Percentiles rank a stretch among this genome's conserved stretches.
phyloP scores from a whole-genome alignment of 1,139 yeast species.

The Wickerhamomyces sp. region DNA sequence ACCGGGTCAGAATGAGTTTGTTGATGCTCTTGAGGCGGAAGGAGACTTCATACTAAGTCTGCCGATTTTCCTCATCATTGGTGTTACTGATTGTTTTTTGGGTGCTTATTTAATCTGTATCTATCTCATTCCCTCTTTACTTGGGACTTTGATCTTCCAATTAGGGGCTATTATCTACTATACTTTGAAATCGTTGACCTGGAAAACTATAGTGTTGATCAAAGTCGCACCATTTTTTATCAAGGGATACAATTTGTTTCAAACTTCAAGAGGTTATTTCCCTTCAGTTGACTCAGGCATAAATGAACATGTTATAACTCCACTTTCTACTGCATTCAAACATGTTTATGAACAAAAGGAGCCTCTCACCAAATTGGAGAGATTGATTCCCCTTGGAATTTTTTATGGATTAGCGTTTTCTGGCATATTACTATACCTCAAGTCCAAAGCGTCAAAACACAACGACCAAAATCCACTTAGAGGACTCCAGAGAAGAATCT shows the following conservation, averaged over 20 bases:
- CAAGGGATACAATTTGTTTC: background rate
- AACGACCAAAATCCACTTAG: constrained; percentile 37
- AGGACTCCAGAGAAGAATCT: constrained; percentile 46
- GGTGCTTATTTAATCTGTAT: constrained; percentile 40
- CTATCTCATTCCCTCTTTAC: constrained; percentile 50
- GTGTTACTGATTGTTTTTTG: constrained; percentile 38
- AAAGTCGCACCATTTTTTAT: background rate
- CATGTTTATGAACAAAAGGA: constrained; percentile 23
- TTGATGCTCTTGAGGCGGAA: constrained; percentile 6
- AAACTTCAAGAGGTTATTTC: background rate
- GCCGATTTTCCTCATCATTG: constrained; percentile 20
- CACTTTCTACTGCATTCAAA: constrained; percentile 20
- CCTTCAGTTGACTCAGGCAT: constrained; percentile 2
- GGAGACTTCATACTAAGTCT: constrained; percentile 14
- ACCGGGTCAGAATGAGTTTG: background rate
- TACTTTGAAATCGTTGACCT: background rate
- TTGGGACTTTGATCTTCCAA: constrained; percentile 33
- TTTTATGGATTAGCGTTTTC: constrained; percentile 37
- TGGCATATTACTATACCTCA: constrained; percentile 34
- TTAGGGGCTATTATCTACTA: background rate
- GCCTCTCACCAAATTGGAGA: constrained; percentile 29
- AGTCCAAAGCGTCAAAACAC: constrained; percentile 27
- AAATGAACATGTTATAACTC: constrained; percentile 11
- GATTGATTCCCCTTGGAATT: constrained; percentile 26
- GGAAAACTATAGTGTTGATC: background rate